phyloP scores from a whole-genome alignment of 495 filamentous ascomycete species.

The Glonium stellatum region DNA sequence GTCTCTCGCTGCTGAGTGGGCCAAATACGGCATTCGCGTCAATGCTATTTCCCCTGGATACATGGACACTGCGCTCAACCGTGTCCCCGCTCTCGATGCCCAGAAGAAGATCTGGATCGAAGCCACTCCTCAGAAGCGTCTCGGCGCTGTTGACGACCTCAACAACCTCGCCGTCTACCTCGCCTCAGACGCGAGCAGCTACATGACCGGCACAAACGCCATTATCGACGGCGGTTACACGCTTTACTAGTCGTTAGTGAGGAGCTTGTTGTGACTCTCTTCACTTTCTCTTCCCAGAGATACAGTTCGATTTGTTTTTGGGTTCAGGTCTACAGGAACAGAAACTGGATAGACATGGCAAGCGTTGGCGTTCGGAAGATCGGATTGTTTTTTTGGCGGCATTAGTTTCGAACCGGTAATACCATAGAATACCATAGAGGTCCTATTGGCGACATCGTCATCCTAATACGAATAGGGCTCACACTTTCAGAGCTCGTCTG shows the following conservation, averaged over 20 bases:
- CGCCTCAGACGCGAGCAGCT: slow-evolving; percentile 62
- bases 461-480: no score
- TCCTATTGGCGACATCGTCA: no score
- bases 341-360: neutral
- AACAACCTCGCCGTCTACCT: slow-evolving; percentile 75
- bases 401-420: neutral
- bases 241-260: neutral
- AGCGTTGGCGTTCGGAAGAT: neutral
- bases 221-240: slow-evolving; percentile 1
- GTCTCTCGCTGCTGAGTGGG: slow-evolving; percentile 75
- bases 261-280: neutral
- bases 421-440: no score
- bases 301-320: neutral
- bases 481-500: no score
- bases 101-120: slow-evolving; percentile 75
- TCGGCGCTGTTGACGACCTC: slow-evolving; percentile 68
- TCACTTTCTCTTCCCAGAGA: neutral
- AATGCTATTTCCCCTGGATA: slow-evolving; percentile 75
- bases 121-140: slow-evolving; percentile 63
- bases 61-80: slow-evolving; percentile 73
- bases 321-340: neutral
- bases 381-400: neutral
- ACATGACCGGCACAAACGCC: slow-evolving; percentile 58
- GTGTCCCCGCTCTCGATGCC: slow-evolving; percentile 62
- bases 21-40: slow-evolving; percentile 64